Base-by-base conservation (phyloP, 2,329 filamentous ascomycete species). In the Teratosphaeria pseudoeucalypti region DNA sequence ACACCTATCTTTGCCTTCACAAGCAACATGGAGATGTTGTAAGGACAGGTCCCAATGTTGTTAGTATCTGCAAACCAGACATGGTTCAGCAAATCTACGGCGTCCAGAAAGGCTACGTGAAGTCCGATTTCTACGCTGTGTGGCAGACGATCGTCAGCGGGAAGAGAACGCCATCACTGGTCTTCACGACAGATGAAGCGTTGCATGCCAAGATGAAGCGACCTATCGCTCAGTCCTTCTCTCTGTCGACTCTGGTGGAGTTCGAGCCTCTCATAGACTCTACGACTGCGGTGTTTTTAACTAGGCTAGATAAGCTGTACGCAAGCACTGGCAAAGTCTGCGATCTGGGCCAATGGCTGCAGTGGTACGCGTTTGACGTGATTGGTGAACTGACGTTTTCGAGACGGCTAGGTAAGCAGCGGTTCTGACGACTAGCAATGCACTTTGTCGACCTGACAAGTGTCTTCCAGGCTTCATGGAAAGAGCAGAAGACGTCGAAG, bases 321-420 rank as follows among this genome's bases (percentile, higher is more conserved):
- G 73, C 73, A 3, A 66, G 64, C 6, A 73, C 74, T 1, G 70
- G 73, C 16, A 65, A 65, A 23, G 71, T 73, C 16, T 87, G 84
- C 66, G 82, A 88, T 69, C 85, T 89, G 52, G 82, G 83, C 2
- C 77, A 79, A 55, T 90, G 87, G 88, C 74, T 91, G 57, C 87
- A 91, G 68, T 90, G 85, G 69, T 90, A 88, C 65, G 88, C 88
- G 0, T 90, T 90, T 67, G 88, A 91, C 69, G 87, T 90, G 11
- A 89, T 90, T 62, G 87, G 87, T 6, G 65, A 61, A 39, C 58
- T 67, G 14, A 67, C 64, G 1, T 67, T 67, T 52, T 60, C 58
- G 3, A 62, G 63, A 54, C 60, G 62, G 16, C 37, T 16, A 16
- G 37, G 37, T 39, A 16, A 39, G 37, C 11, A 39, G 37, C 37